Evolutionary conservation across 345 rosid genomes (phyloP).

Genomic region (Eucalyptus sideroxylon): DNA sequence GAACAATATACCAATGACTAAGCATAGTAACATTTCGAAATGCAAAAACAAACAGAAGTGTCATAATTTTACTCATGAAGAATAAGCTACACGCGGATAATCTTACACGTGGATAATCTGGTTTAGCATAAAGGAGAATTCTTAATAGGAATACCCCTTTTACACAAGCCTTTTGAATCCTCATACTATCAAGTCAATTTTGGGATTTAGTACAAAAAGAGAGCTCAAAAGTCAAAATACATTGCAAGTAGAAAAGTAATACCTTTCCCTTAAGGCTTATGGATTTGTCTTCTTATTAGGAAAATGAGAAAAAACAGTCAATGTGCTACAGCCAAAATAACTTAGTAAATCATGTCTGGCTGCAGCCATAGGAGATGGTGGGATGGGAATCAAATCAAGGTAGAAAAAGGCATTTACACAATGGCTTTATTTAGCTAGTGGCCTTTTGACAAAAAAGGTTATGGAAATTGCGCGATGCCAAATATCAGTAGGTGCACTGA

Average conservation of each 20-base stretch:
- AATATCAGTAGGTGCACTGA: background rate
- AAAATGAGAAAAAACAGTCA: background rate
- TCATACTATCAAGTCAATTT: background rate
- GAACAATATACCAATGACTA: background rate
- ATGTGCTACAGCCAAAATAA: background rate
- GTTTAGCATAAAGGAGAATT: background rate
- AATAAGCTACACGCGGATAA: background rate
- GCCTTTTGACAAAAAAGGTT: background rate
- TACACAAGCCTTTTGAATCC: background rate
- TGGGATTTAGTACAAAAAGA: background rate
- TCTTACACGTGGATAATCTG: background rate
- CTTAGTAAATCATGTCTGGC: background rate
- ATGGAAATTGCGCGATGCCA: background rate
- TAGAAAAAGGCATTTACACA: background rate
- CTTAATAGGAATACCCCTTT: background rate
- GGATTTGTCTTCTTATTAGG: background rate
- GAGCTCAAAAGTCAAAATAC: background rate
- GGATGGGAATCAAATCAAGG: background rate
- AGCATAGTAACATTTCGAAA: background rate
- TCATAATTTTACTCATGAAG: background rate
- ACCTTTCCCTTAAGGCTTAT: background rate
- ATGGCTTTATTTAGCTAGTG: background rate
- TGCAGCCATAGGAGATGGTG: background rate
- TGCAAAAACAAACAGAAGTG: background rate
- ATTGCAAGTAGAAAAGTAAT: background rate